Evolutionary conservation across 164 flowering plant species (phyloP).

Genomic region (Stephania yunnanensis): DNA sequence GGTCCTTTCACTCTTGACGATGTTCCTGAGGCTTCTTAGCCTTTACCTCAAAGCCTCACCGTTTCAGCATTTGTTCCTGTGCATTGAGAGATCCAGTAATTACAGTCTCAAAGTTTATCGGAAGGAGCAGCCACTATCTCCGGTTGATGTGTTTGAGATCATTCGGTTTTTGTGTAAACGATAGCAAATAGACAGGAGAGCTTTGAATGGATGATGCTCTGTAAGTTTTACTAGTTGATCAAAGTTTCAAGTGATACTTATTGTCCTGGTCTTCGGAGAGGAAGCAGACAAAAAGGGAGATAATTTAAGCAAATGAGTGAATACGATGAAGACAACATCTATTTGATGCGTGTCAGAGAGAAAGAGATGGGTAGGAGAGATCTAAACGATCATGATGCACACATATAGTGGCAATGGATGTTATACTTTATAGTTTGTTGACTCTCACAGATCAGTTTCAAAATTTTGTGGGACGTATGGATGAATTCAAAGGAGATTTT

Average conservation of each 20-base stretch:
- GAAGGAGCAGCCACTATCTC: neutral
- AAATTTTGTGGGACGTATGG: too few species aligned
- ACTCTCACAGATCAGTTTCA: too few species aligned
- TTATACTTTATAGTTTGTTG: too few species aligned
- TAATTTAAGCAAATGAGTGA: too few species aligned
- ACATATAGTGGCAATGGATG: too few species aligned
- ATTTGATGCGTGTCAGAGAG: too few species aligned
- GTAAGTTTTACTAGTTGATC: neutral
- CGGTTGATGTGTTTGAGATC: neutral
- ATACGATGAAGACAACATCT: too few species aligned
- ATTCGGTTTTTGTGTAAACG: neutral
- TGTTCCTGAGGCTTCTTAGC: slow-evolving; percentile 35
- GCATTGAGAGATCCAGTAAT: too few species aligned
- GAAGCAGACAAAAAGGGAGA: neutral
- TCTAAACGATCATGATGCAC: too few species aligned
- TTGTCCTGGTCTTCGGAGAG: neutral
- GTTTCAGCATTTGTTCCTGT: too few species aligned
- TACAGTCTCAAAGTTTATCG: neutral
- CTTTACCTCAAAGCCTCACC: slow-evolving; percentile 2
- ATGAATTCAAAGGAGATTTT: too few species aligned
- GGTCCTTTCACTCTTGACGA: slow-evolving; percentile 86
- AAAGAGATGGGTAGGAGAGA: too few species aligned
- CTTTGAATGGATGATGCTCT: neutral
- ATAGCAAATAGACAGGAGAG: neutral
- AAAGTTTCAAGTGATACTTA: neutral